phyloP scores from a whole-genome alignment of 371 early-diverging fungal genomes.

The Mortierella sp. region DNA sequence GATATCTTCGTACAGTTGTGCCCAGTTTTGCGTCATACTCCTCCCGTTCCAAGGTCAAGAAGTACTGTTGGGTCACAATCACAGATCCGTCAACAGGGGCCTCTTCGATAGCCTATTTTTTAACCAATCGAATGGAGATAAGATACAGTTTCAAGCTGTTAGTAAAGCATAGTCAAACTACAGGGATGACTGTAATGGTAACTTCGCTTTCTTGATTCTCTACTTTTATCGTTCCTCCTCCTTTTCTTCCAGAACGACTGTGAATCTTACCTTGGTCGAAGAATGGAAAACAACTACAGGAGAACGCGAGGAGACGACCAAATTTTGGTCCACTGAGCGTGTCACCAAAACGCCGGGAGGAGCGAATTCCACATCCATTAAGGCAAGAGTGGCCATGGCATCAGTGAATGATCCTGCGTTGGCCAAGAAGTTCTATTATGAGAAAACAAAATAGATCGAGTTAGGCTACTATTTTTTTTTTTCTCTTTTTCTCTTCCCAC shows the following conservation, averaged over 20 bases:
- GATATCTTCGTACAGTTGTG: conserved; percentile 24
- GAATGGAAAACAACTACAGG: conserved; percentile 62
- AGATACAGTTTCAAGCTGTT: background rate
- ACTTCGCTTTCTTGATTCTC: too few relatives aligned
- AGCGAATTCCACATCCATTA: conserved; percentile 58
- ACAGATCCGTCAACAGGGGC: conserved; percentile 27
- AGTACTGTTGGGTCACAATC: conserved; percentile 41
- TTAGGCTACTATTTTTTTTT: background rate
- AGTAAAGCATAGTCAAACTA: background rate
- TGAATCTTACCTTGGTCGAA: conserved; percentile 28
- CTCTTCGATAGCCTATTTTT: conserved; percentile 20
- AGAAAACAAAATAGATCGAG: background rate
- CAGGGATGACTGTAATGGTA: too few relatives aligned
- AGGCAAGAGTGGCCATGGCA: conserved; percentile 55
- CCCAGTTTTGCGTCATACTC: conserved; percentile 30
- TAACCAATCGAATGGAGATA: background rate
- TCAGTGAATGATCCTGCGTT: conserved; percentile 52
- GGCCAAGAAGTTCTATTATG: conserved; percentile 57
- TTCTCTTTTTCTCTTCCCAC: too few relatives aligned
- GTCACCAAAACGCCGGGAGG: conserved; percentile 34
- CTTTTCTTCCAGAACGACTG: too few relatives aligned
- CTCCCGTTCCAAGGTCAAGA: conserved; percentile 5
- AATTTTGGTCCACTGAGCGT: conserved; percentile 26
- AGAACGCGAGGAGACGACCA: conserved; percentile 38
- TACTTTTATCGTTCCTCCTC: too few relatives aligned